A percentile compares a stretch with the other conserved stretches of the same genome.
phyloP scores from a whole-genome alignment of 208 protist genomes.

The Leishmania tarentolae region DNA sequence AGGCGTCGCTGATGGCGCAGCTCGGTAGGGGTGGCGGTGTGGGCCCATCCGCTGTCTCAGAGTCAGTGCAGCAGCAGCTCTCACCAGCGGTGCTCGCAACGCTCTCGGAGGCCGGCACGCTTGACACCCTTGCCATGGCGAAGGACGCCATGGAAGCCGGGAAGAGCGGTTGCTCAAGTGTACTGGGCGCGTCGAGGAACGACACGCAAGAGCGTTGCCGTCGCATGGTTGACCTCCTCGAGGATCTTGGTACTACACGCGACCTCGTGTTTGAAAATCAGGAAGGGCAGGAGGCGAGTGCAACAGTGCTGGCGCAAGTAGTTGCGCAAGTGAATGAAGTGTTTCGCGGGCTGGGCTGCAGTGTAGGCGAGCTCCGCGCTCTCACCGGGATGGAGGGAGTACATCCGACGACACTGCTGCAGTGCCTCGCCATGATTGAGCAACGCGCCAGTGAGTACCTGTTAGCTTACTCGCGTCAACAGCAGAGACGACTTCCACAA shows the following conservation, averaged over 20 bases:
- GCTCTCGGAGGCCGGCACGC: constrained; percentile 10
- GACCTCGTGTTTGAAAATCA: constrained; percentile 31
- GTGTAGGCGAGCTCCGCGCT: constrained; percentile 23
- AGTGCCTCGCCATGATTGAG: constrained; percentile 66
- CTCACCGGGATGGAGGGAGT: constrained; percentile 37
- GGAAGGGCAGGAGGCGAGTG: constrained; percentile 27
- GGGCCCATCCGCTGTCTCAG: neutral
- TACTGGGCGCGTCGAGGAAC: neutral
- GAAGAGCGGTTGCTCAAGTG: neutral
- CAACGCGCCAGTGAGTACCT: constrained; percentile 83
- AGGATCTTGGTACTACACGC: constrained; percentile 27
- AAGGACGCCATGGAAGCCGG: neutral
- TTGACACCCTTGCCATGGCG: constrained; percentile 7
- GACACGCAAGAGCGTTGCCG: neutral
- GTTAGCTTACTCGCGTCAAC: constrained; percentile 37
- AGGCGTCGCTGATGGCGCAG: constrained; percentile 25
- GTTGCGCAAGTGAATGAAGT: constrained; percentile 39
- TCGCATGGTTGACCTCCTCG: constrained; percentile 23
- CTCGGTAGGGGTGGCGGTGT: neutral
- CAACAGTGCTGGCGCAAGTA: constrained; percentile 28
- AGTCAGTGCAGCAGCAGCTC: neutral
- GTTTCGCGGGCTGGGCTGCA: constrained; percentile 58
- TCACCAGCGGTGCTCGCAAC: constrained; percentile 14
- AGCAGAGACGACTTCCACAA: neutral
- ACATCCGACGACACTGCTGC: constrained; percentile 30